These are phyloP conservation scores for Cladosporium sp. DNA, from an alignment of 2,329 filamentous ascomycete species.

Conservation along the genomic window DNA sequence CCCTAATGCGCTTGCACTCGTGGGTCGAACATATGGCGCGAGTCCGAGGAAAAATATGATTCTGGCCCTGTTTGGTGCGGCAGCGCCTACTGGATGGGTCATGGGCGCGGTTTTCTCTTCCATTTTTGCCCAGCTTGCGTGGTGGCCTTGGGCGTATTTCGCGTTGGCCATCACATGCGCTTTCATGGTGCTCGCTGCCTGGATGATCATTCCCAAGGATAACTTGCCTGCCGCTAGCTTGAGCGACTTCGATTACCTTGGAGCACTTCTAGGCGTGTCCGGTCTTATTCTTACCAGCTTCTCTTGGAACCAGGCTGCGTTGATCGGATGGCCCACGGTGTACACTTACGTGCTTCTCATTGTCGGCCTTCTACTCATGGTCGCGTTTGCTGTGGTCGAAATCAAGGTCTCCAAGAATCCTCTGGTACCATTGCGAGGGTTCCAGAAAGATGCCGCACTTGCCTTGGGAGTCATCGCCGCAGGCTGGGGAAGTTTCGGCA, in stretches of 20 bases:
- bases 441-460: slow-evolving; percentile 23
- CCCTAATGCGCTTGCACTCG: slow-evolving; percentile 36
- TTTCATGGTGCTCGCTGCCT: slow-evolving; percentile 14
- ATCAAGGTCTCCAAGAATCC: slow-evolving; percentile 17
- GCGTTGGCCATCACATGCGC: slow-evolving; percentile 21
- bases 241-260: slow-evolving; percentile 12
- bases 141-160: slow-evolving; percentile 34
- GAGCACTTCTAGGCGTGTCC: slow-evolving; percentile 25
- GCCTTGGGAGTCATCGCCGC: slow-evolving; percentile 27
- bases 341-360: slow-evolving; percentile 28
- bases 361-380: slow-evolving; percentile 24
- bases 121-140: slow-evolving; percentile 30
- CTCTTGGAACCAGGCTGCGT: slow-evolving; percentile 30
- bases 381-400: slow-evolving; percentile 27
- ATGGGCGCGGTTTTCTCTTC: slow-evolving; percentile 31
- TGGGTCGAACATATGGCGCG: slow-evolving; percentile 31
- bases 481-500: slow-evolving; percentile 32
- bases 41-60: slow-evolving; percentile 36
- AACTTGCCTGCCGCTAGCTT: slow-evolving; percentile 20
- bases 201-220: slow-evolving; percentile 17
- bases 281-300: slow-evolving; percentile 31
- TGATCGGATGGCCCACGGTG: slow-evolving; percentile 29
- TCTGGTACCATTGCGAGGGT: slow-evolving; percentile 23
- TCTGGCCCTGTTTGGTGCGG: slow-evolving; percentile 35
- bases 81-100: slow-evolving; percentile 35